Percentiles rank a stretch among this genome's conserved stretches.
Evolutionary conservation across 495 filamentous ascomycete genomes (phyloP).

Genomic region (Usnea hakonensis): DNA sequence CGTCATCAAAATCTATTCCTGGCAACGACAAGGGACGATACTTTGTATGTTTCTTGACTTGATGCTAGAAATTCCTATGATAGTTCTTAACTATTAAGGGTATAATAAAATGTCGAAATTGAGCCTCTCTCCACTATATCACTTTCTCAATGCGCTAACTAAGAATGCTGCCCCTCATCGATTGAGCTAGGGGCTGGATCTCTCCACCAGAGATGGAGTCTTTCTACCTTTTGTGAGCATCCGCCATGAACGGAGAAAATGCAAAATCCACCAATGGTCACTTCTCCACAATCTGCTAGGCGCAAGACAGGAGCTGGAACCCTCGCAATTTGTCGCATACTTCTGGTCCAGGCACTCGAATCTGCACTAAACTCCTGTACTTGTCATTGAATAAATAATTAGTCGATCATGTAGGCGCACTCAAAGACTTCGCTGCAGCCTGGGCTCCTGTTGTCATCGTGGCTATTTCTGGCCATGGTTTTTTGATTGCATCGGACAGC

Average conservation of each 20-base stretch:
- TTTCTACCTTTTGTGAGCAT: neutral
- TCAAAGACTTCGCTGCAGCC: constrained; percentile 3
- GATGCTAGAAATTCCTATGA: neutral
- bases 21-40: neutral
- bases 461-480: constrained; percentile 58
- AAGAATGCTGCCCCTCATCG: neutral
- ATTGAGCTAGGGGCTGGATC: neutral
- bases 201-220: neutral
- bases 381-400: neutral
- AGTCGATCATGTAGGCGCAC: constrained; percentile 7
- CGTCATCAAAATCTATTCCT: neutral
- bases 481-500: constrained; percentile 88
- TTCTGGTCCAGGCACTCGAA: neutral
- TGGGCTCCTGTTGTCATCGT: constrained; percentile 13
- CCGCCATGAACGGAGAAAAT: neutral
- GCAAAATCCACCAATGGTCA: neutral
- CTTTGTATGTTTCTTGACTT: neutral
- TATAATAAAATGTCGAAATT: neutral
- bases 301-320: neutral
- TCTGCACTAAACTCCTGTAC: neutral
- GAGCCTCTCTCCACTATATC: neutral
- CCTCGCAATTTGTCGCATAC: neutral
- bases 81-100: neutral
- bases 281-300: neutral
- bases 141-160: neutral